phyloP scores from a whole-genome alignment of 345 rosid genomes.

The Ceriops tagal region DNA sequence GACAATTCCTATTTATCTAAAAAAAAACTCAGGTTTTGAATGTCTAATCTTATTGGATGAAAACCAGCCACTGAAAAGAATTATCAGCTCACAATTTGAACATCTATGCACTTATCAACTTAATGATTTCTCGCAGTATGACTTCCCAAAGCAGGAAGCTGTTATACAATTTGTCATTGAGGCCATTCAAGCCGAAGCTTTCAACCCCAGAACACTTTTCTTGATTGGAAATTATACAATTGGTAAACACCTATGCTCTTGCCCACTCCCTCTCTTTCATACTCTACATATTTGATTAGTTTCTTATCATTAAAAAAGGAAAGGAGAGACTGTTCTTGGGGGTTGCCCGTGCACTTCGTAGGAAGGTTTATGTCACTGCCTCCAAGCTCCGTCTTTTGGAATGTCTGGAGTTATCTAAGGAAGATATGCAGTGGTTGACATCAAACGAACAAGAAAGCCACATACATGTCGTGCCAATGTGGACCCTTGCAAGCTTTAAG shows the following conservation, averaged over 20 bases:
- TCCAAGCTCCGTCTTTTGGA: slow-evolving; percentile 65
- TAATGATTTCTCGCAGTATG: slow-evolving; percentile 53
- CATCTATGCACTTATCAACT: not conserved
- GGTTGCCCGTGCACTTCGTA: slow-evolving; percentile 72
- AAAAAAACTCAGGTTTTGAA: too few relatives aligned
- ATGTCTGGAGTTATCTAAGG: slow-evolving; percentile 68
- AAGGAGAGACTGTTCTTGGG: slow-evolving; percentile 94
- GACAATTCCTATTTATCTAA: too few relatives aligned
- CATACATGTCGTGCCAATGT: slow-evolving; percentile 90
- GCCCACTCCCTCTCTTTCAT: slow-evolving; percentile 9
- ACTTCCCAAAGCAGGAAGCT: slow-evolving; percentile 92
- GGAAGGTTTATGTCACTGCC: slow-evolving; percentile 64
- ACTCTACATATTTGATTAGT: not conserved
- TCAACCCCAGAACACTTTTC: slow-evolving; percentile 84
- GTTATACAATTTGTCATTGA: slow-evolving; percentile 91
- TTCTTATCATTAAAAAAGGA: slow-evolving; percentile 35
- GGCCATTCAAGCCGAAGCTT: slow-evolving; percentile 93
- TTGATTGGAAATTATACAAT: slow-evolving; percentile 92
- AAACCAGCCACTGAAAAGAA: not conserved
- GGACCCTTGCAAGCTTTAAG: slow-evolving; percentile 97
- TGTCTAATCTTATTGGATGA: too few relatives aligned
- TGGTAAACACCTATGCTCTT: slow-evolving; percentile 39
- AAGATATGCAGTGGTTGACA: slow-evolving; percentile 90
- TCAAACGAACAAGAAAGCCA: slow-evolving; percentile 78
- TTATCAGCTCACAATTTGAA: not conserved